Conservation (phyloP, 495 filamentous ascomycete species). For the Collariella sp. region DNA sequence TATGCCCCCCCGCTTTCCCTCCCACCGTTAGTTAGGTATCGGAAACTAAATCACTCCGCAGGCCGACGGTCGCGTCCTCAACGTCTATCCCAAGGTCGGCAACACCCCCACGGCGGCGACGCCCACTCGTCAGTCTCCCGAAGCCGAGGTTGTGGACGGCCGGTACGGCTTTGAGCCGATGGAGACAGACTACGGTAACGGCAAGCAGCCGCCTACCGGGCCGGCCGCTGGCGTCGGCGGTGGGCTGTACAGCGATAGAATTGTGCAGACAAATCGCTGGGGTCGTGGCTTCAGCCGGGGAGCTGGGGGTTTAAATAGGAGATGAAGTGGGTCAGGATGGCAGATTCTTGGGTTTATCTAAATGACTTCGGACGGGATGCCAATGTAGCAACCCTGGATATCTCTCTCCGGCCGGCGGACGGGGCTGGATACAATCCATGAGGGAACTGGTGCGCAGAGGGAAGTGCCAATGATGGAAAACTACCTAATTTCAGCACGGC, state of each 20-base stretch:
- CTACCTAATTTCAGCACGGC: too few relatives aligned
- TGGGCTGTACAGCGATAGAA: conserved; percentile 9
- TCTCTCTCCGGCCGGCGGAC: too few relatives aligned
- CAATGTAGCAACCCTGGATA: too few relatives aligned
- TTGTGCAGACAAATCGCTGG: conserved; percentile 13
- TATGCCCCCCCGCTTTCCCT: conserved; percentile 31
- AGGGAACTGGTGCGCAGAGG: too few relatives aligned
- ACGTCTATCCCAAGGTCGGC: conserved; percentile 60
- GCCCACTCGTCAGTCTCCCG: background rate
- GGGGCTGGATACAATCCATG: too few relatives aligned
- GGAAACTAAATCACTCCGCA: conserved; percentile 27
- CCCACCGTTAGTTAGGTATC: background rate
- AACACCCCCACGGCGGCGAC: conserved; percentile 4
- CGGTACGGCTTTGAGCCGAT: conserved; percentile 12
- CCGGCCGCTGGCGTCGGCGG: conserved; percentile 1
- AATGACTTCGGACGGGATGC: too few relatives aligned
- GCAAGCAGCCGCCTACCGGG: background rate
- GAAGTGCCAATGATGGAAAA: too few relatives aligned
- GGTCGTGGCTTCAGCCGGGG: conserved; percentile 9
- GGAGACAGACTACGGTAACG: background rate
- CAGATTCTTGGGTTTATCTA: too few relatives aligned
- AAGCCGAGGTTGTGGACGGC: conserved; percentile 12
- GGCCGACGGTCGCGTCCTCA: conserved; percentile 79
- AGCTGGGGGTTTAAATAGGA: background rate
- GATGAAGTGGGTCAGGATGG: too few relatives aligned